Percentiles rank a stretch among this genome's conserved stretches.
phyloP scores from a whole-genome alignment of 2,329 filamentous ascomycete genomes.

The Exophiala xenobiotica region DNA sequence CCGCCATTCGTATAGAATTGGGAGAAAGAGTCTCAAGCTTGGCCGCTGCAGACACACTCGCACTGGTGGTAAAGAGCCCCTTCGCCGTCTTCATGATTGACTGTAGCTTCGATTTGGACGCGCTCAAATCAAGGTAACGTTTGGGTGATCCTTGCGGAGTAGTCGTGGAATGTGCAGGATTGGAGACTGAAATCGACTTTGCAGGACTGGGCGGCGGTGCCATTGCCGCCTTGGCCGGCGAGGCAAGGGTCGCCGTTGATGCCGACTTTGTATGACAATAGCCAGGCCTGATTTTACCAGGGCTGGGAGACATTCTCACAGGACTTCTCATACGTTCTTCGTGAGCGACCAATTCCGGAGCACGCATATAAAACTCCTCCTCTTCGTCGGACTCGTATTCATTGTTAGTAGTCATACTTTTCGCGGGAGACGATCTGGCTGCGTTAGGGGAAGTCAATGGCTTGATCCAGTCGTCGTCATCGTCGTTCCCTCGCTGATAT shows the following conservation, averaged over 20 bases:
- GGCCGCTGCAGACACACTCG: conserved; percentile 57
- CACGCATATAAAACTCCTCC: conserved; percentile 42
- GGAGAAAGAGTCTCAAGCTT: conserved; percentile 56
- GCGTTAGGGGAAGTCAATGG: conserved; percentile 40
- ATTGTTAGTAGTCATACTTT: conserved; percentile 48
- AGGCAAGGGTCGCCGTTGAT: conserved; percentile 60
- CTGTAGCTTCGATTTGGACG: conserved; percentile 88
- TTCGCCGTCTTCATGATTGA: conserved; percentile 87
- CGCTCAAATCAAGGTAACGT: conserved; percentile 70
- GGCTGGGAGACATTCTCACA: conserved; percentile 20
- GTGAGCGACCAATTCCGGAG: conserved; percentile 31
- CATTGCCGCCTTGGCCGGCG: conserved; percentile 46
- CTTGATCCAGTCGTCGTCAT: conserved; percentile 62
- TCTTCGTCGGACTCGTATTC: conserved; percentile 47
- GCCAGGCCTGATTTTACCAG: conserved; percentile 29
- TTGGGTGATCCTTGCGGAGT: conserved; percentile 58
- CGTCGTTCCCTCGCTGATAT: conserved; percentile 31
- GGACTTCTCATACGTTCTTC: conserved; percentile 28
- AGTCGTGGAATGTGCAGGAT: conserved; percentile 58
- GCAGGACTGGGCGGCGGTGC: conserved; percentile 39
- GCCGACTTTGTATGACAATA: conserved; percentile 61
- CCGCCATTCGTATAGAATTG: conserved; percentile 35
- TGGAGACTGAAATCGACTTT: conserved; percentile 63
- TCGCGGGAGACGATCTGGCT: conserved; percentile 34
- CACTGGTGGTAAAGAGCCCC: conserved; percentile 77